A percentile compares a stretch with the other conserved stretches of the same genome.
phyloP scores from a whole-genome alignment of 352 stramenopile genomes.

The Elongisporangium prolatum region DNA sequence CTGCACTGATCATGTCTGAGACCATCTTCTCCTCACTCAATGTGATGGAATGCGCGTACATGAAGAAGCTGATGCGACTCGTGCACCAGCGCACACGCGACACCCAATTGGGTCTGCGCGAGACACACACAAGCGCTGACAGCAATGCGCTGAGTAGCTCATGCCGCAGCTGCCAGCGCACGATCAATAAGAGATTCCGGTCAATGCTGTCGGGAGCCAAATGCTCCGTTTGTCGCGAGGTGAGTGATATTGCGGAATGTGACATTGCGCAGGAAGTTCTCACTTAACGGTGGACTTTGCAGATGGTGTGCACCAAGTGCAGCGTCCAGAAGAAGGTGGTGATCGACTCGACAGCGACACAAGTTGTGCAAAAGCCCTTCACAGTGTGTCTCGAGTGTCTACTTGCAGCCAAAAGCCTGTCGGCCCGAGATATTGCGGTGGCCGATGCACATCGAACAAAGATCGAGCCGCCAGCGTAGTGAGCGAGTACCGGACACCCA shows the following conservation, averaged over 20 bases:
- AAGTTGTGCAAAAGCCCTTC: not conserved
- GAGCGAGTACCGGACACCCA: not conserved
- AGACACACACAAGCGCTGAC: constrained; percentile 2
- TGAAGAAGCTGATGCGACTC: constrained; percentile 32
- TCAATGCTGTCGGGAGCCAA: not conserved
- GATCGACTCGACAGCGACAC: constrained; percentile 9
- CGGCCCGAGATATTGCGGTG: not conserved
- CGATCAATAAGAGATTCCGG: not conserved
- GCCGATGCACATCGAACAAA: not conserved
- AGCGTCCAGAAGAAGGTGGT: constrained; percentile 39
- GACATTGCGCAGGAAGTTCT: not conserved
- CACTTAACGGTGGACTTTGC: not conserved
- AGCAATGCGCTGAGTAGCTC: not conserved
- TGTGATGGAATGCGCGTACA: constrained; percentile 19
- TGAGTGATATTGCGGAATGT: not conserved
- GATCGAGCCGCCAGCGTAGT: not conserved
- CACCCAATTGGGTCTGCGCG: constrained; percentile 11
- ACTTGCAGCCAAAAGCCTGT: not conserved
- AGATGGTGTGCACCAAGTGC: constrained; percentile 41
- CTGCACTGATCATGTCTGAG: not conserved
- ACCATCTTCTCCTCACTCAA: constrained; percentile 9
- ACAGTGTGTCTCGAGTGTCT: not conserved
- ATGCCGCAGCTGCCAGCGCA: not conserved
- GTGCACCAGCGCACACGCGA: constrained; percentile 11
- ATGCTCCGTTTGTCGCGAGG: not conserved